These are phyloP conservation scores for Zygotorulaspora danielsina DNA, from an alignment of 805 yeast species.

Conservation along the genomic window DNA sequence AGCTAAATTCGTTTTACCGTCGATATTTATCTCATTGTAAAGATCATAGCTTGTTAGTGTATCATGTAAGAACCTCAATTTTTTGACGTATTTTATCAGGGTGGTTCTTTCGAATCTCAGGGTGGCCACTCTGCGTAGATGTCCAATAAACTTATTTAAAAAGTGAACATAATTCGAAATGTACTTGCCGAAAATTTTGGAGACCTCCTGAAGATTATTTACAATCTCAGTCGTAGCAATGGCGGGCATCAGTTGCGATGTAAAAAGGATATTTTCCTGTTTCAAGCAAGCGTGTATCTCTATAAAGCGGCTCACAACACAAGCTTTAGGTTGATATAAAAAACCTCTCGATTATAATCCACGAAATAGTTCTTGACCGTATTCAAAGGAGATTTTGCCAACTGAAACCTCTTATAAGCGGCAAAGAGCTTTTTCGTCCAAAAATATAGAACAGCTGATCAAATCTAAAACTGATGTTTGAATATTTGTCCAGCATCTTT, in stretches of 20 bases:
- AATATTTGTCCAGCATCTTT: no score
- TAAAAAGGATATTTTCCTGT: not conserved
- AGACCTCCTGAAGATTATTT: slow-evolving; percentile 6
- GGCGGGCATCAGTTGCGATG: not conserved
- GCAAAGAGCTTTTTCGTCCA: no score
- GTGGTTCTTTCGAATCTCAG: slow-evolving; percentile 33
- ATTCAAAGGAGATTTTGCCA: no score
- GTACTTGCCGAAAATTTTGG: slow-evolving; percentile 23
- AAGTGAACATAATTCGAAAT: slow-evolving; percentile 30
- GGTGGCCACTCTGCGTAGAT: slow-evolving; percentile 30
- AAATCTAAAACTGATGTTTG: no score
- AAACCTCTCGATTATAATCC: no score
- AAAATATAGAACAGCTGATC: no score
- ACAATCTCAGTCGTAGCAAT: slow-evolving; percentile 5
- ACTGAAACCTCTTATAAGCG: no score
- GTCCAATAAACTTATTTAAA: slow-evolving; percentile 32
- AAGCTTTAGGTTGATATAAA: no score
- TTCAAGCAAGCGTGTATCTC: no score
- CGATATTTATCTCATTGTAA: not conserved
- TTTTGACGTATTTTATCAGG: slow-evolving; percentile 35
- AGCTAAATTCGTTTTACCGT: slow-evolving; percentile 5
- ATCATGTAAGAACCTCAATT: slow-evolving; percentile 34
- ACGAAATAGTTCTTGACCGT: no score
- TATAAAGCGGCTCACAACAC: no score
- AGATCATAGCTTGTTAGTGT: slow-evolving; percentile 17